Base-by-base conservation (phyloP, 179 eudicot genomes). In the Amaranthus tricolor region DNA sequence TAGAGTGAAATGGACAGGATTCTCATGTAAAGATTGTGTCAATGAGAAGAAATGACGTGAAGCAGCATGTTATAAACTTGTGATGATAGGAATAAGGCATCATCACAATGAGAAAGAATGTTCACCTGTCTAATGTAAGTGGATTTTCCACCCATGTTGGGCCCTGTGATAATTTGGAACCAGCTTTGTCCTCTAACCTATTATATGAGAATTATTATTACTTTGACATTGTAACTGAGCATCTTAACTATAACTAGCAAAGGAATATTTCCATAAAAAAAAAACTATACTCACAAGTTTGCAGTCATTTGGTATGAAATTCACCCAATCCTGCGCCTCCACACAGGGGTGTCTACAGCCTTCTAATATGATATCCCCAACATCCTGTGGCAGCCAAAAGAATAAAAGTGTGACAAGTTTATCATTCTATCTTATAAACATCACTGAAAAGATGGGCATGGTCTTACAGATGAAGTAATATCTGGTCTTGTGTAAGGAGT, bases 271-370 rank as follows among this genome's bases (percentile, higher is more conserved):
- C 40, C 45, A 5, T 51, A 62, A 49, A 45, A 12, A 45, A 12
- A 81, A 63, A 76, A 12, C 20, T 44, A 52, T 76, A 85, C 99
- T 88, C 82, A 95, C 99, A 64, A 95, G 91, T 88, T 82, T 90
- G 85, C 97, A 93, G 67, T 95, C 95, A 76, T 95, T 95, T 51
- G 99, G 99, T 73, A 95, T 95, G 81, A 95, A 95, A 84, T 95
- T 95, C 86, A 95, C 97, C 99, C 99, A 95, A 72, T 95, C 99
- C 81, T 95, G 99, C 82, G 97, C 97, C 87, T 95, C 99, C 75
- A 95, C 99, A 80, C 99, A 95, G 51, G 99, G 99, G 84, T 95
- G 99, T 75, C 99, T 85, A 86, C 97, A 87, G 31, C 96, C 99
- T 85, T 95, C 97, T 70, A 95, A 76, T 68, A 90, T 74, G 74